A percentile compares a stretch with the other conserved stretches of the same genome.
Conservation (phyloP, 2,329 filamentous ascomycete genomes). For the Fusarium sarcochroum region DNA sequence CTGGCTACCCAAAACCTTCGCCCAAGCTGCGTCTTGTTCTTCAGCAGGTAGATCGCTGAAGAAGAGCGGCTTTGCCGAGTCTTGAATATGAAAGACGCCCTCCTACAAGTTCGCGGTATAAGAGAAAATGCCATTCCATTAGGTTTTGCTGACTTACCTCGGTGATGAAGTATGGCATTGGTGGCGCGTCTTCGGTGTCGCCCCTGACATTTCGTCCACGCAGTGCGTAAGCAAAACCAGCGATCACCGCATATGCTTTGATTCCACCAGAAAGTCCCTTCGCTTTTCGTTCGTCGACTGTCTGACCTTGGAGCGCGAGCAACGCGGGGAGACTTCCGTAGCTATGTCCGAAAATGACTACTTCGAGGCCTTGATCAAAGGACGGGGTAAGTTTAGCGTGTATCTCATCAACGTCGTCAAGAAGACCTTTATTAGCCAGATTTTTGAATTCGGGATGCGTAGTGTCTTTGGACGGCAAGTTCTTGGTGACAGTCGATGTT, state of each 20-base stretch:
- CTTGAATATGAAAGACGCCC: not conserved
- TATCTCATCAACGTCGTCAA: not conserved
- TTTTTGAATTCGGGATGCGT: accelerated
- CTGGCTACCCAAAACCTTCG: not conserved
- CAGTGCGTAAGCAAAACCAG: not conserved
- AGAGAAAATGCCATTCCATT: accelerated
- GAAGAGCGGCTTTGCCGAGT: not conserved
- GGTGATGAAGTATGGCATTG: not conserved
- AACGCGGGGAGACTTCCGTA: constrained; percentile 9
- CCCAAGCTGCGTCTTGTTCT: not conserved
- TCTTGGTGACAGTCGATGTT: not conserved
- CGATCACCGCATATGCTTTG: not conserved
- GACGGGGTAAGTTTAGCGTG: accelerated
- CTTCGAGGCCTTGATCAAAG: not conserved
- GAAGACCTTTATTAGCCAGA: not conserved
- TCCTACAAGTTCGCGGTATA: not conserved
- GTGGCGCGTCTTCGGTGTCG: not conserved
- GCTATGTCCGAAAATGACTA: constrained; percentile 7
- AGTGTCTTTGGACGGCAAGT: not conserved
- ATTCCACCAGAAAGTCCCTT: not conserved
- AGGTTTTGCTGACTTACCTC: not conserved
- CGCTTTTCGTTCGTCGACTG: accelerated
- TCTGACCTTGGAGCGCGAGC: not conserved
- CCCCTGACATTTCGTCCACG: not conserved
- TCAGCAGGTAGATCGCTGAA: not conserved